Evolutionary conservation across 768 basidiomycete species (phyloP).

Genomic region (Lactifluus pinguis): DNA sequence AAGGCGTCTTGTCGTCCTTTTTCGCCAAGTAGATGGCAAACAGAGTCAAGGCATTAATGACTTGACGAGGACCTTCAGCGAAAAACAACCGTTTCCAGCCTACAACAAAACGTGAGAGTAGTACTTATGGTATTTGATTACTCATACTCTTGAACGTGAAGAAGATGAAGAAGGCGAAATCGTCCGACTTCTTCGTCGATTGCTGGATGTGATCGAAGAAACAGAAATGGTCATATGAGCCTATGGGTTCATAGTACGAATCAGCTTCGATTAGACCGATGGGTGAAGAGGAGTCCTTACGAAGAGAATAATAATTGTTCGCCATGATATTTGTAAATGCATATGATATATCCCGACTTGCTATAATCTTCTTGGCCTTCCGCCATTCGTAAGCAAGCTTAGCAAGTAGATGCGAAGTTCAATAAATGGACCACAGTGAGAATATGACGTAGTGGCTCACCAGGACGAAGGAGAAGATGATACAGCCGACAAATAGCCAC

Average conservation of each 20-base stretch:
- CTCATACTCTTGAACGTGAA: conserved; percentile 94
- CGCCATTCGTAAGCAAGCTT: conserved; percentile 87
- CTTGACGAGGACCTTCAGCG: conserved; percentile 94
- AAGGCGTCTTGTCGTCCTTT: conserved; percentile 35
- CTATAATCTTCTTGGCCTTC: conserved; percentile 91
- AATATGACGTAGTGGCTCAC: conserved; percentile 35
- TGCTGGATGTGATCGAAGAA: conserved; percentile 95
- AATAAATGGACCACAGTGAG: neutral
- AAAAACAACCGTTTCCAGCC: conserved; percentile 84
- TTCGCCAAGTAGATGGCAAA: conserved; percentile 78
- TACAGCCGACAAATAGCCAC: conserved; percentile 97
- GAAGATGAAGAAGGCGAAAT: conserved; percentile 99
- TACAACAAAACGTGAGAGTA: conserved; percentile 23
- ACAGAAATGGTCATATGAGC: conserved; percentile 95
- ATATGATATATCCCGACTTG: conserved; percentile 93
- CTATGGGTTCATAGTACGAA: conserved; percentile 31
- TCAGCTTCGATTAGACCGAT: neutral
- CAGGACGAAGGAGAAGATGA: conserved; percentile 95
- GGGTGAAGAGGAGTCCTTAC: conserved; percentile 38
- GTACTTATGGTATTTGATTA: neutral
- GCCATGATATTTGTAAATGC: conserved; percentile 98
- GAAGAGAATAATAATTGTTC: conserved; percentile 91
- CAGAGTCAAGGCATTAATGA: conserved; percentile 94
- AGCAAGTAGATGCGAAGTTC: neutral
- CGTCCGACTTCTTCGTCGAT: conserved; percentile 93